phyloP scores from a whole-genome alignment of 805 yeast genomes.

The Ogataea dorogensis region DNA sequence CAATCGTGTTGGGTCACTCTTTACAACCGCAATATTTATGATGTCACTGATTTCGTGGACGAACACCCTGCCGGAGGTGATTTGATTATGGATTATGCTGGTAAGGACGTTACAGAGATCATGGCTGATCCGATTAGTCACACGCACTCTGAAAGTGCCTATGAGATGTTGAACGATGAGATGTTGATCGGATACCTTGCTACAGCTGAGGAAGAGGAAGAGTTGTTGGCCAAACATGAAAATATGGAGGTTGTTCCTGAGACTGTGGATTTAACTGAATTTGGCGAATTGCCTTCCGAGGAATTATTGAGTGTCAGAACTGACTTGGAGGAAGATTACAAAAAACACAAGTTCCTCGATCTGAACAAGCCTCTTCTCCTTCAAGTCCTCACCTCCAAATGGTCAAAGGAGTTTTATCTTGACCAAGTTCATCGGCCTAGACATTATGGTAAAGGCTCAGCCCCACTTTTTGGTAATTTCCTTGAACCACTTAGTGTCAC shows the following conservation, averaged over 20 bases:
- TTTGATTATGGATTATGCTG: constrained; percentile 55
- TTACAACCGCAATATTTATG: constrained; percentile 75
- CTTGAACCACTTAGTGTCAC: constrained; percentile 89
- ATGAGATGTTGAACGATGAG: constrained; percentile 84
- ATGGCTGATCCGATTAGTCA: constrained; percentile 71
- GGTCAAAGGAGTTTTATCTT: constrained; percentile 84
- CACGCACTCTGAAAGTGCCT: constrained; percentile 82
- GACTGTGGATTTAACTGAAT: constrained; percentile 48
- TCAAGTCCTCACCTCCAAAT: constrained; percentile 75
- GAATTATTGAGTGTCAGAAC: constrained; percentile 76
- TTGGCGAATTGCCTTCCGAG: constrained; percentile 69
- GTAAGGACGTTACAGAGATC: constrained; percentile 65
- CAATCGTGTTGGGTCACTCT: constrained; percentile 79
- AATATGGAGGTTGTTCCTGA: constrained; percentile 44
- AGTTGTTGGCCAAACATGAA: constrained; percentile 56
- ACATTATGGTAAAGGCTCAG: constrained; percentile 96
- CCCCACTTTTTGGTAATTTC: constrained; percentile 92
- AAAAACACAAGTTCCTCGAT: constrained; percentile 83
- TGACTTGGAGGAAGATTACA: constrained; percentile 67
- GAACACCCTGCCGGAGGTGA: constrained; percentile 74
- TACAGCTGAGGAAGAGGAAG: constrained; percentile 71
- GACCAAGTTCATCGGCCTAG: constrained; percentile 98
- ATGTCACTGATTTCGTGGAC: constrained; percentile 70
- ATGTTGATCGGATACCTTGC: constrained; percentile 84
- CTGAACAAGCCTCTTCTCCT: constrained; percentile 73